phyloP scores from a whole-genome alignment of 768 basidiomycete genomes.

The Porphyrellus cyaneotinctus region DNA sequence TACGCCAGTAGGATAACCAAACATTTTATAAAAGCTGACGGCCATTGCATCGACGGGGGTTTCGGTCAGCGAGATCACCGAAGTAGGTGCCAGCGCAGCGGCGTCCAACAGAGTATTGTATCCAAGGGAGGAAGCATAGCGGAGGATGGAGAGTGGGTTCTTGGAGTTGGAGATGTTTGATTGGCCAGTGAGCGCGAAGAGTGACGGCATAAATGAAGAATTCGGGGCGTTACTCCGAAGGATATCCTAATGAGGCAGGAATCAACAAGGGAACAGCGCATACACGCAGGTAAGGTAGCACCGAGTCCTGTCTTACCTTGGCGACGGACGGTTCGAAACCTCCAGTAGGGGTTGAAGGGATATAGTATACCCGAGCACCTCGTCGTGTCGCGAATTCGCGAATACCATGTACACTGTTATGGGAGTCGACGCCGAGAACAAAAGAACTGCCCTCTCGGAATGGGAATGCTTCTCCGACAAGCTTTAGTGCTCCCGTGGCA shows the following conservation, averaged over 20 bases:
- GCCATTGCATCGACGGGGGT: conserved; percentile 78
- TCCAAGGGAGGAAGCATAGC: conserved; percentile 62
- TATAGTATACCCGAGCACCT: conserved; percentile 59
- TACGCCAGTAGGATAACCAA: conserved; percentile 82
- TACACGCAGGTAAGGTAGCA: conserved; percentile 8
- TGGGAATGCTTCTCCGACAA: conserved; percentile 78
- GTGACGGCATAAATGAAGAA: conserved; percentile 40
- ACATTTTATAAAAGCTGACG: conserved; percentile 87
- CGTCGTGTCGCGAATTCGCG: conserved; percentile 60
- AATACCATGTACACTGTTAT: conserved; percentile 83
- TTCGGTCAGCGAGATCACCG: conserved; percentile 59
- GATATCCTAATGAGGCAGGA: conserved; percentile 42
- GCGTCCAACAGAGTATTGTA: conserved; percentile 78
- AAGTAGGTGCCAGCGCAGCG: conserved; percentile 74
- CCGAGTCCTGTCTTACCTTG: conserved; percentile 43
- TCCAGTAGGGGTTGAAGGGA: conserved; percentile 58
- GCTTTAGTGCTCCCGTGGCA: conserved; percentile 73
- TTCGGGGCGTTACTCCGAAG: conserved; percentile 47
- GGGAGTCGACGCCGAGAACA: conserved; percentile 72
- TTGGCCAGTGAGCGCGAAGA: conserved; percentile 75
- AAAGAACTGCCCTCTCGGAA: conserved; percentile 56
- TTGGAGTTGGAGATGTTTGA: conserved; percentile 82
- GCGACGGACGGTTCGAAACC: conserved; percentile 57
- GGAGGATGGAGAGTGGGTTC: conserved; percentile 58
- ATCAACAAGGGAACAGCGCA: conserved; percentile 12